phyloP scores from a whole-genome alignment of 371 early-diverging fungal species.

The Globomyces sp. region DNA sequence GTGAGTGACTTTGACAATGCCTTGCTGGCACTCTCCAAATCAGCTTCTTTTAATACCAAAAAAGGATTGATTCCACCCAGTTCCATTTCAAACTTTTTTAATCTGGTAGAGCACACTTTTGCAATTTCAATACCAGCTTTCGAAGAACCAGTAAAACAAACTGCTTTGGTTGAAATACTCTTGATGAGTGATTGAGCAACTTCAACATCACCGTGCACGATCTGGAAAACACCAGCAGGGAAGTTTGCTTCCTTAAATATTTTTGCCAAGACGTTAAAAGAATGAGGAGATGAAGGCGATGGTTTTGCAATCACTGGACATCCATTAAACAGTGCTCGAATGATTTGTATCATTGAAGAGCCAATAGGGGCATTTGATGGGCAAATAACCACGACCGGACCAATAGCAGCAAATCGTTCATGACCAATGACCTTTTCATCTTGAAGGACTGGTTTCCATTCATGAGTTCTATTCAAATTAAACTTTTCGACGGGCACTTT shows the following conservation, averaged over 20 bases:
- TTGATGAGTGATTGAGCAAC: neutral
- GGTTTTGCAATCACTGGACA: neutral
- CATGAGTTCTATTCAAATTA: neutral
- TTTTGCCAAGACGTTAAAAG: neutral
- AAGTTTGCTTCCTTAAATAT: neutral
- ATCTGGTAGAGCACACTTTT: neutral
- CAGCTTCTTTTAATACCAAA: neutral
- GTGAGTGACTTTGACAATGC: neutral
- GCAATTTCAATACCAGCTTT: slow-evolving; percentile 1
- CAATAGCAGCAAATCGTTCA: neutral
- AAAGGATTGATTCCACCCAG: neutral
- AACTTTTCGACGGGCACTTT: neutral
- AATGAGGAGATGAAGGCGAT: neutral
- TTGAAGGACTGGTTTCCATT: neutral
- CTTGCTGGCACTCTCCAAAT: neutral
- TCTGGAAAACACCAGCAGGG: neutral
- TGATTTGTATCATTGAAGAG: neutral
- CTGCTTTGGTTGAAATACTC: neutral
- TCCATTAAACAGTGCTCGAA: neutral
- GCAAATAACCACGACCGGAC: neutral
- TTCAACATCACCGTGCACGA: neutral
- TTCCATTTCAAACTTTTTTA: neutral
- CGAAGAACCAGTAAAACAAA: slow-evolving; percentile 1
- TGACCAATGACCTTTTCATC: neutral
- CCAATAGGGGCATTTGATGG: neutral